phyloP scores from a whole-genome alignment of 768 basidiomycete species.

The Mycena sanguinolenta region DNA sequence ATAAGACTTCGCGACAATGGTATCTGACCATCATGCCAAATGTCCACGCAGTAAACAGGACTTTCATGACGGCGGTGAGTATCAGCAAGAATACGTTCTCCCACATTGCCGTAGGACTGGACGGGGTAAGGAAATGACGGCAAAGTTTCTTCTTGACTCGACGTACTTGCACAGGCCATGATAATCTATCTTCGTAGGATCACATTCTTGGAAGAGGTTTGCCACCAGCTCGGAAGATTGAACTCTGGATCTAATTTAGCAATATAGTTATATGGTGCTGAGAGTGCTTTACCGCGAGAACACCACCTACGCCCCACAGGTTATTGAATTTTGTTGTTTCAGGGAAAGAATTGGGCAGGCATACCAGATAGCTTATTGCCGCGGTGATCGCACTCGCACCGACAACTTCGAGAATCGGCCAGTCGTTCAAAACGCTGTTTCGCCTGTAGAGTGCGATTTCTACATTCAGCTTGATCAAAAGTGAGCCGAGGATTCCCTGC shows the following conservation, averaged over 20 bases:
- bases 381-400: constrained; percentile 75
- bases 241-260: constrained; percentile 55
- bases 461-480: constrained; percentile 77
- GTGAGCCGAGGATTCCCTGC: constrained; percentile 75
- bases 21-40: constrained; percentile 80
- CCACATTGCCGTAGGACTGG: constrained; percentile 73
- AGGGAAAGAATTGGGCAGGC: constrained; percentile 41
- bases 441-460: constrained; percentile 72
- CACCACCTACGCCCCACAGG: constrained; percentile 62
- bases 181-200: constrained; percentile 72
- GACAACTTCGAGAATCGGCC: constrained; percentile 77
- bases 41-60: constrained; percentile 79
- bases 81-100: constrained; percentile 77
- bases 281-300: constrained; percentile 64
- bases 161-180: constrained; percentile 87
- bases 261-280: background rate
- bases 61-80: constrained; percentile 72
- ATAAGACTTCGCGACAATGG: background rate
- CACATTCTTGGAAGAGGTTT: constrained; percentile 88
- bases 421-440: constrained; percentile 66
- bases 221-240: constrained; percentile 87
- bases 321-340: background rate
- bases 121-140: constrained; percentile 8
- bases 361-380: constrained; percentile 76
- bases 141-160: background rate